Evolutionary conservation across 2,329 filamentous ascomycete genomes (phyloP).

Genomic region (Fusarium equiseti): DNA sequence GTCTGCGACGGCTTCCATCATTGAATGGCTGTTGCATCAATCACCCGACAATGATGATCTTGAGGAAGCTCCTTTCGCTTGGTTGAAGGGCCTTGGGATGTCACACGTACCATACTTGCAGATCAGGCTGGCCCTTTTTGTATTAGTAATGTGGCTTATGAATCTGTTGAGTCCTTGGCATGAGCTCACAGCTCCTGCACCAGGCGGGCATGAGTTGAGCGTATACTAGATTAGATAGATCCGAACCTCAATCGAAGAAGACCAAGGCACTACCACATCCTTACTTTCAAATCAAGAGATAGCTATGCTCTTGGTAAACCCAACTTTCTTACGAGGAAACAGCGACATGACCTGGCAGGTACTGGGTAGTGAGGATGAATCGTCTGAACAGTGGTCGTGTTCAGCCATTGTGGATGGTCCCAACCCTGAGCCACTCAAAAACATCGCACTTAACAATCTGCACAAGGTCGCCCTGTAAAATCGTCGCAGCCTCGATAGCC

Average conservation of each 20-base stretch:
- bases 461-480: neutral
- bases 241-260: neutral
- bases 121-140: conserved; percentile 15
- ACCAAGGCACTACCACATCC: neutral
- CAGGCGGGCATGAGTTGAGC: neutral
- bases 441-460: conserved; percentile 2
- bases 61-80: neutral
- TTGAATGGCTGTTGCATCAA: conserved; percentile 38
- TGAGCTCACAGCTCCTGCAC: neutral
- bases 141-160: conserved; percentile 36
- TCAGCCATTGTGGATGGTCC: neutral
- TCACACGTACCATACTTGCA: neutral
- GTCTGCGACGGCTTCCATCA: conserved; percentile 37
- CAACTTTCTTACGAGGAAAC: neutral
- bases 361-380: neutral
- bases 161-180: conserved; percentile 26
- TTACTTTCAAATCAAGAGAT: neutral
- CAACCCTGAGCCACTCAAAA: neutral
- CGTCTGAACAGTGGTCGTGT: neutral
- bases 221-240: neutral
- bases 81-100: neutral
- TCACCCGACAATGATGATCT: neutral
- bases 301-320: no score
- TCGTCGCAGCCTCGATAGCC: neutral
- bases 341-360: no score